phyloP scores from a whole-genome alignment of 768 basidiomycete species.

The Suillus hirtellus region DNA sequence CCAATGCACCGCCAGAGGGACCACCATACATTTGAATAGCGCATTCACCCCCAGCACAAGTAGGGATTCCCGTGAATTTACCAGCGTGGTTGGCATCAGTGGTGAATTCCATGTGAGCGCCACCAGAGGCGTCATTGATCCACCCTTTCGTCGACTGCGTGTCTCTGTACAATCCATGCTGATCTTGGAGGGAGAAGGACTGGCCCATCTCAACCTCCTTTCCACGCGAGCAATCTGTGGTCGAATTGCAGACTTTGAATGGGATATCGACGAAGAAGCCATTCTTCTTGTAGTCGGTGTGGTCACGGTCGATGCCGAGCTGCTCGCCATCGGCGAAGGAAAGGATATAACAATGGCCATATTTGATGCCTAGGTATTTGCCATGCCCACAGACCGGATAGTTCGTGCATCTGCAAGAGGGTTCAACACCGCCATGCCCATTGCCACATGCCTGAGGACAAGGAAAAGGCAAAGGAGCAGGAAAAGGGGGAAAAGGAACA shows the following conservation, averaged over 20 bases:
- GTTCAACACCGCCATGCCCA: not conserved
- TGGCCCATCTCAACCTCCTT: not conserved
- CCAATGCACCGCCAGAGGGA: not conserved
- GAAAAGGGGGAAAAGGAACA: not conserved
- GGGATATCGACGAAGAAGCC: slow-evolving; percentile 1
- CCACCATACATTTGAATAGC: not conserved
- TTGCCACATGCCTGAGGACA: not conserved
- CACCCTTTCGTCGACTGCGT: not conserved
- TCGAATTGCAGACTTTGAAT: not conserved
- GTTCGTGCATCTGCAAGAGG: not conserved
- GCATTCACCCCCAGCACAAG: not conserved
- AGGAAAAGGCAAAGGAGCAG: too few species aligned
- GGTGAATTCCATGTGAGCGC: not conserved
- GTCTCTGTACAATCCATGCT: not conserved
- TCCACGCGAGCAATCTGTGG: not conserved
- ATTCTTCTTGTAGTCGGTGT: not conserved
- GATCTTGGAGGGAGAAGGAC: not conserved
- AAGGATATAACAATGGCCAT: not conserved
- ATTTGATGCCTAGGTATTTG: not conserved
- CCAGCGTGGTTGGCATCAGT: not conserved
- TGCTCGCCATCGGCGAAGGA: not conserved
- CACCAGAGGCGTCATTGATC: not conserved
- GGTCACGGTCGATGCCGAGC: not conserved
- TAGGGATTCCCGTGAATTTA: not conserved
- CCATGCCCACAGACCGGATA: not conserved